Conservation (phyloP, 495 filamentous ascomycete species). For the Thermothielavioides terrestris region DNA sequence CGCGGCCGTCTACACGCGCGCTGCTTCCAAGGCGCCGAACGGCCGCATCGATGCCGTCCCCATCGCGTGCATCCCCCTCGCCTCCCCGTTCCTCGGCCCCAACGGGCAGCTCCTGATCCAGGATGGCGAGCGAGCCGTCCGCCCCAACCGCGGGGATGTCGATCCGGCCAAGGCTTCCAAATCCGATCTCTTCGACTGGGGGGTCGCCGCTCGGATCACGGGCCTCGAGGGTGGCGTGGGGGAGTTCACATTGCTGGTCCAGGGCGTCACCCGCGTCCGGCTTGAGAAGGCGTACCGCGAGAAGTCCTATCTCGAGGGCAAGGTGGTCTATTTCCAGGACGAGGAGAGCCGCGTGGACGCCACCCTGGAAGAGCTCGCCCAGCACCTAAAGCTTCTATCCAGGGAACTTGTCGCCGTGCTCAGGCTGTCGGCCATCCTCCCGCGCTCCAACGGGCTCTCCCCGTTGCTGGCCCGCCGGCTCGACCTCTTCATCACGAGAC, state of each 20-base stretch:
- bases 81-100: conserved; percentile 56
- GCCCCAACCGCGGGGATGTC: conserved; percentile 28
- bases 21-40: conserved; percentile 54
- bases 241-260: conserved; percentile 74
- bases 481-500: conserved; percentile 73
- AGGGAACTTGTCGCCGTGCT: conserved; percentile 73
- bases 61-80: conserved; percentile 75
- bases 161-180: conserved; percentile 47
- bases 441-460: conserved; percentile 55
- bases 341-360: conserved; percentile 48
- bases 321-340: conserved; percentile 51
- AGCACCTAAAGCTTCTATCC: conserved; percentile 70
- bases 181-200: conserved; percentile 66
- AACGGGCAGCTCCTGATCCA: conserved; percentile 64
- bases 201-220: conserved; percentile 71
- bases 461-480: conserved; percentile 77
- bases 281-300: conserved; percentile 68
- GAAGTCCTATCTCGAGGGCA: conserved; percentile 77
- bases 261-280: conserved; percentile 70
- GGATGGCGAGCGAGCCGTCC: conserved; percentile 37
- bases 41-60: conserved; percentile 54
- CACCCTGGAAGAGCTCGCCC: conserved; percentile 59
- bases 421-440: conserved; percentile 65
- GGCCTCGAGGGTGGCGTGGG: conserved; percentile 75
- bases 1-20: conserved; percentile 61